Conservation (phyloP, 164 flowering plant species). For the Houttuynia cordata region DNA sequence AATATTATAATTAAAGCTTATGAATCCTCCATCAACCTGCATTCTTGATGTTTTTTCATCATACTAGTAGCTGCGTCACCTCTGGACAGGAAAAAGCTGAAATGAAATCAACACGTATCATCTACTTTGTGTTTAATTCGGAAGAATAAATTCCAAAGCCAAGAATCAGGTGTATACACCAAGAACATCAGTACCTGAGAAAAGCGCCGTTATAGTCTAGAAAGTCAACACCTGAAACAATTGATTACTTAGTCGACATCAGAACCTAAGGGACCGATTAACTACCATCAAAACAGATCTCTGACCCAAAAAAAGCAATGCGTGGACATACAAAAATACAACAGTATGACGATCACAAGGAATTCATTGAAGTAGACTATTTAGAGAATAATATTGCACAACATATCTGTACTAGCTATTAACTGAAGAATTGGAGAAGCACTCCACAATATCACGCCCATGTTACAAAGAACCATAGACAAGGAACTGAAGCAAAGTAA, state of each 20-base stretch:
- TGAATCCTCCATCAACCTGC: background rate
- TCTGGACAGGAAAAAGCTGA: background rate
- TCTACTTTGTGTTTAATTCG: background rate
- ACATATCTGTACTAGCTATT: conserved; percentile 14
- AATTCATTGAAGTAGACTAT: conserved; percentile 9
- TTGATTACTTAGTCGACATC: conserved; percentile 11
- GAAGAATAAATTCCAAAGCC: background rate
- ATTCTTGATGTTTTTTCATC: background rate
- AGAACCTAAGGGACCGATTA: conserved; percentile 15
- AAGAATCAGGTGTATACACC: background rate
- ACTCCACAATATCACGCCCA: conserved; percentile 15
- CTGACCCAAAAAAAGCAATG: conserved; percentile 11
- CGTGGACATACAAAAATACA: conserved; percentile 15
- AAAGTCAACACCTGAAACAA: conserved; percentile 15
- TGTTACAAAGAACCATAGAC: conserved; percentile 31
- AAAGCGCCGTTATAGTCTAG: background rate
- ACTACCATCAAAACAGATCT: conserved; percentile 16
- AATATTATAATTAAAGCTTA: too few relatives aligned
- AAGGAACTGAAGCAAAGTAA: conserved; percentile 13
- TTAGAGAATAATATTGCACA: conserved; percentile 15
- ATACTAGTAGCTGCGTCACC: background rate
- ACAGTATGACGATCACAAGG: conserved; percentile 24
- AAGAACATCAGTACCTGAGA: background rate
- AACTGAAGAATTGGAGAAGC: conserved; percentile 19
- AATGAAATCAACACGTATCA: too few relatives aligned